Percentiles rank a stretch among this genome's conserved stretches.
These are phyloP conservation scores for Zhuliangozyma parablackwelliae DNA, from an alignment of 1,139 yeast species.

Conservation along the genomic window DNA sequence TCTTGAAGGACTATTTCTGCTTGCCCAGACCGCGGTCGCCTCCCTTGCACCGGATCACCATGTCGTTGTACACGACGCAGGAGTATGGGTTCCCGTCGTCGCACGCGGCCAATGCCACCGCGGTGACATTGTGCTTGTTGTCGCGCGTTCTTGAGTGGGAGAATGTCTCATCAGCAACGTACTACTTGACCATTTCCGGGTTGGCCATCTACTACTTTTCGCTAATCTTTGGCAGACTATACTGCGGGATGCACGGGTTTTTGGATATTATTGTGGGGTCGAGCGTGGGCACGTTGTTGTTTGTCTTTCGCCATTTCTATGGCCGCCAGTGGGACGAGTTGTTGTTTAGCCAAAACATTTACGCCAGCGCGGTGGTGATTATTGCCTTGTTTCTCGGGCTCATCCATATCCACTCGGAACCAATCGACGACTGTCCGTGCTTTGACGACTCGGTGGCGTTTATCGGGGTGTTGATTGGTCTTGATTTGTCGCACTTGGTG, in stretches of 20 bases:
- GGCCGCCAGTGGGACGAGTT: slow-evolving; percentile 39
- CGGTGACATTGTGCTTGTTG: slow-evolving; percentile 55
- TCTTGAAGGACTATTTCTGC: slow-evolving; percentile 78
- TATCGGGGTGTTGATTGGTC: slow-evolving; percentile 80
- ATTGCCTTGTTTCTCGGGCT: slow-evolving; percentile 43
- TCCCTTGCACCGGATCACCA: slow-evolving; percentile 83
- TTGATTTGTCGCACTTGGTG: slow-evolving; percentile 55
- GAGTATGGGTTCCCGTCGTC: slow-evolving; percentile 96
- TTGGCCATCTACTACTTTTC: slow-evolving; percentile 54
- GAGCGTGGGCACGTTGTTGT: slow-evolving; percentile 52
- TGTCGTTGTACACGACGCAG: slow-evolving; percentile 82
- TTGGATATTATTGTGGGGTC: slow-evolving; percentile 70
- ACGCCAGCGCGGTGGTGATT: slow-evolving; percentile 22
- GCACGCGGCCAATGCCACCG: slow-evolving; percentile 90
- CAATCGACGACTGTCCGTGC: slow-evolving; percentile 94
- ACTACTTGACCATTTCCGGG: slow-evolving; percentile 11
- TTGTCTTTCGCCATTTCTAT: slow-evolving; percentile 34
- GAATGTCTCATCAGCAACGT: slow-evolving; percentile 4
- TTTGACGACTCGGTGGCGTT: slow-evolving; percentile 95
- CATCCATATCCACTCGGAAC: slow-evolving; percentile 72
- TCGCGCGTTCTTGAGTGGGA: slow-evolving; percentile 13
- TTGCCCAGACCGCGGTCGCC: slow-evolving; percentile 92
- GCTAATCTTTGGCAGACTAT: slow-evolving; percentile 73
- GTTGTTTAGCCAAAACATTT: slow-evolving; percentile 22
- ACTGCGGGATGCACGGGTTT: slow-evolving; percentile 98